These are phyloP conservation scores for Moricandia moricandioides DNA, from an alignment of 345 rosid genomes.

Conservation along the genomic window DNA sequence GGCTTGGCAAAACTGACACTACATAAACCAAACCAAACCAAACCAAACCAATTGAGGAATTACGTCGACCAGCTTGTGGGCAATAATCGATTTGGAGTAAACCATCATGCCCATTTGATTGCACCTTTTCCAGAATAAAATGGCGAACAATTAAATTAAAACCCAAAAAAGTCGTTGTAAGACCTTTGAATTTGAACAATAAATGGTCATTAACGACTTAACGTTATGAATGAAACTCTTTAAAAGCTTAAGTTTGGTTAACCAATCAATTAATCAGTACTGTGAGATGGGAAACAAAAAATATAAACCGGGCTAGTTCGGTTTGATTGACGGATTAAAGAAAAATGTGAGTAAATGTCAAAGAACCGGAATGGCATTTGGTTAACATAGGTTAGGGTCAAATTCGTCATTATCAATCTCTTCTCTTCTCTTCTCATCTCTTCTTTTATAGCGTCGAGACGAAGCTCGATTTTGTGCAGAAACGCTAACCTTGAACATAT, in stretches of 20 bases:
- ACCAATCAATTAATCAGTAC: too few species aligned
- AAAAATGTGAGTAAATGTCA: background rate
- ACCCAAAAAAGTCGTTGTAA: too few species aligned
- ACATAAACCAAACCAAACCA: background rate
- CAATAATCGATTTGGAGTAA: background rate
- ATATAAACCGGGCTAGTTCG: background rate
- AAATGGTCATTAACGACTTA: too few species aligned
- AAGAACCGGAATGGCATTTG: background rate
- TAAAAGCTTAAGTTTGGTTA: background rate
- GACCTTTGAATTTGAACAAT: too few species aligned
- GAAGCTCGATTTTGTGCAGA: constrained; percentile 3
- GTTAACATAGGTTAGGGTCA: constrained; percentile 4
- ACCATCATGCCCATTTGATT: background rate
- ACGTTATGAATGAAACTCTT: background rate
- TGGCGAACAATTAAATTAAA: too few species aligned
- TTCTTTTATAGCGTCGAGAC: background rate
- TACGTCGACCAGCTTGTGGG: background rate
- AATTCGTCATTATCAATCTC: background rate
- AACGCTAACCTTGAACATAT: background rate
- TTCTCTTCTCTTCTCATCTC: too few species aligned
- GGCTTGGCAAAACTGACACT: background rate
- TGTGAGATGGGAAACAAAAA: too few species aligned
- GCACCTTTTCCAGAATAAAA: too few species aligned
- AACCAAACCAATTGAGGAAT: background rate
- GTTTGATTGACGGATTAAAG: background rate